Evolutionary conservation across 768 basidiomycete genomes (phyloP).

Genomic region (Russula olivacea): DNA sequence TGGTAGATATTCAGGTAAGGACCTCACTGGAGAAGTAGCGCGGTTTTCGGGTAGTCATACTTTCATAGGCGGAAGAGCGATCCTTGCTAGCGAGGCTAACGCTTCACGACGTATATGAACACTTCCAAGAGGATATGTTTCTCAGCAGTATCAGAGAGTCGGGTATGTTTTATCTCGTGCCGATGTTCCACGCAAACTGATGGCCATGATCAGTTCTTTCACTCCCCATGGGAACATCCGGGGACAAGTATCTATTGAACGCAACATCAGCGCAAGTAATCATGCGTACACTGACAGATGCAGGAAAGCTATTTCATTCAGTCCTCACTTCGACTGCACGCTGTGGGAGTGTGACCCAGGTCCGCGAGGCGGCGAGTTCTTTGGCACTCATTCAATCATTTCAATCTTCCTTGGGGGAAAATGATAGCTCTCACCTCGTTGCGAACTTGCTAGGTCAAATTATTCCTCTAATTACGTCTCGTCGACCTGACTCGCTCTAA

Average conservation of each 20-base stretch:
- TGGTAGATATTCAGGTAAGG: slow-evolving; percentile 51
- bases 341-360: slow-evolving; percentile 60
- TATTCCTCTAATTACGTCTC: background rate
- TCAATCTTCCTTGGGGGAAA: slow-evolving; percentile 70
- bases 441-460: slow-evolving; percentile 54
- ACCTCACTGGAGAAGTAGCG: background rate
- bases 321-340: slow-evolving; percentile 50
- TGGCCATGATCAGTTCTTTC: slow-evolving; percentile 55
- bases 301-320: slow-evolving; percentile 65
- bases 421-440: slow-evolving; percentile 47
- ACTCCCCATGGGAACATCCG: slow-evolving; percentile 71
- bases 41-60: background rate
- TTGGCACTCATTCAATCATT: slow-evolving; percentile 67
- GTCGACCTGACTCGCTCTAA: background rate
- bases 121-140: slow-evolving; percentile 82
- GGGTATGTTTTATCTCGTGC: slow-evolving; percentile 44
- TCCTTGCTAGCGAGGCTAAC: slow-evolving; percentile 72
- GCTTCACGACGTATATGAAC: slow-evolving; percentile 67
- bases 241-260: slow-evolving; percentile 36
- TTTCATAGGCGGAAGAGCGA: slow-evolving; percentile 62
- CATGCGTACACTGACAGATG: slow-evolving; percentile 52
- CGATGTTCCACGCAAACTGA: background rate
- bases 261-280: slow-evolving; percentile 51
- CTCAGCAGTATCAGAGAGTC: slow-evolving; percentile 88
- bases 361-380: slow-evolving; percentile 69